These are phyloP conservation scores for Pythium sp. DNA, from an alignment of 352 stramenopile species.

Conservation along the genomic window DNA sequence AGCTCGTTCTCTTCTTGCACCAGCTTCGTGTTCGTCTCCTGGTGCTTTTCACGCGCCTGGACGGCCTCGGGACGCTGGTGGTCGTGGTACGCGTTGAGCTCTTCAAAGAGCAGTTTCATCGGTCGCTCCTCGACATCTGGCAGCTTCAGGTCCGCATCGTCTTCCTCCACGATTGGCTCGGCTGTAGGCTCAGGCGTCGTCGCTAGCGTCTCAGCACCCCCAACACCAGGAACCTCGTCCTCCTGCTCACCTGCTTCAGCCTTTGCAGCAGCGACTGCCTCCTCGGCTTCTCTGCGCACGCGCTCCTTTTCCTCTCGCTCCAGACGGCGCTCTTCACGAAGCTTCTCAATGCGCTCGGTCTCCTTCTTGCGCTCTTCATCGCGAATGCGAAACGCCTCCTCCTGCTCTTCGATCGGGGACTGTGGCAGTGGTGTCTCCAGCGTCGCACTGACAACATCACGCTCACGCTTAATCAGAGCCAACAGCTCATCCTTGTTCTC, in stretches of 20 bases:
- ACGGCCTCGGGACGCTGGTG: slow-evolving; percentile 51
- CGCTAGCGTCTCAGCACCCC: not conserved
- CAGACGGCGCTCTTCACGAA: slow-evolving; percentile 48
- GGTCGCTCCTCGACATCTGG: slow-evolving; percentile 58
- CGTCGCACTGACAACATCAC: slow-evolving; percentile 21
- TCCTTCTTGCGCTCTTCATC: slow-evolving; percentile 54
- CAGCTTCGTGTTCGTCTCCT: slow-evolving; percentile 42
- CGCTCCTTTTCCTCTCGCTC: slow-evolving; percentile 24
- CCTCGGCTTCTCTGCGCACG: slow-evolving; percentile 29
- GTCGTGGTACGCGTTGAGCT: slow-evolving; percentile 34
- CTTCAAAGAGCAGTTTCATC: slow-evolving; percentile 55
- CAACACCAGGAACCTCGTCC: slow-evolving; percentile 15
- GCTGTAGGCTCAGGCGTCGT: not conserved
- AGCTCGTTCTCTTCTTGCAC: slow-evolving; percentile 32
- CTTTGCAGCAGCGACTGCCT: slow-evolving; percentile 10
- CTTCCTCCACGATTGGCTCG: slow-evolving; percentile 22
- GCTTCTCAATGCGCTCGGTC: slow-evolving; percentile 45
- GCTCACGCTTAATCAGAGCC: slow-evolving; percentile 45
- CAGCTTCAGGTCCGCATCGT: slow-evolving; percentile 42
- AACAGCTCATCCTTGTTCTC: slow-evolving; percentile 55
- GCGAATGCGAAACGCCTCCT: slow-evolving; percentile 44
- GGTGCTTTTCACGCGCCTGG: slow-evolving; percentile 38
- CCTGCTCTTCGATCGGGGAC: slow-evolving; percentile 47
- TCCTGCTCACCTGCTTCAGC: slow-evolving; percentile 11
- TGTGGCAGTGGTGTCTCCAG: slow-evolving; percentile 27